Evolutionary conservation across 2,329 filamentous ascomycete genomes (phyloP), one percentile per base, ranked within the genome.

Genomic region (Xylaria arbuscula): DNA sequence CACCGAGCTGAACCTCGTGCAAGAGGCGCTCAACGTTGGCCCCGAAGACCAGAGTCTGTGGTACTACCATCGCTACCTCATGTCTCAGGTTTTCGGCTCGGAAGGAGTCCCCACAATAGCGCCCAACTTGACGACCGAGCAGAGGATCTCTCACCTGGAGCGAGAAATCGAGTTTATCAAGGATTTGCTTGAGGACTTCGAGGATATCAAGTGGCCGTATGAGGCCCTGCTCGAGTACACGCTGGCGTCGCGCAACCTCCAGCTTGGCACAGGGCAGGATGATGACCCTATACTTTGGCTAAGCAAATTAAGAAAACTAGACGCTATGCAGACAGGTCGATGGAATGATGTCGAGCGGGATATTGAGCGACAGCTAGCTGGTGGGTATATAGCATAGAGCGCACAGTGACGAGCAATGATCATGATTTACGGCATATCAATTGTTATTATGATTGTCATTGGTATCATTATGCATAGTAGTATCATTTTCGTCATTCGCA

Each of bases 1-100:
- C 62, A 82, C 89, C 72, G 96, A 99, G 81, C 84, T 98, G 59
- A 84, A 87, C 32, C 83, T 93, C 51, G 90, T 97, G 32, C 89
- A 91, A 64, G 87, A 90, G 65, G 94, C 92, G 0, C 84, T 98
- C 57, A 96, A 94, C 68, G 93, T 93, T 45, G 94, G 97, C 66
- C 94, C 95, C 0, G 94, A 97, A 73, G 95, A 98, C 77, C 95
- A 98, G 78, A 97, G 94, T 19, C 85, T 98, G 6, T 99, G 96
- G 94, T 97, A 97, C 80, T 98, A 99, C 77, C 94, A 98, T 79
- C 92, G 96, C 74, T 97, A 91, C 76, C 83, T 98, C 66, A 89
- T 98, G 82, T 87, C 89, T 68, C 91, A 90, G 76, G 83, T 92
- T 74, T 83, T 86, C 61, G 85, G 83, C 75, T 32, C 81, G 57